A percentile compares a stretch with the other conserved stretches of the same genome.
These are phyloP conservation scores for Diospyros lotus DNA, from an alignment of 148 eudicot genomes.

Conservation along the genomic window DNA sequence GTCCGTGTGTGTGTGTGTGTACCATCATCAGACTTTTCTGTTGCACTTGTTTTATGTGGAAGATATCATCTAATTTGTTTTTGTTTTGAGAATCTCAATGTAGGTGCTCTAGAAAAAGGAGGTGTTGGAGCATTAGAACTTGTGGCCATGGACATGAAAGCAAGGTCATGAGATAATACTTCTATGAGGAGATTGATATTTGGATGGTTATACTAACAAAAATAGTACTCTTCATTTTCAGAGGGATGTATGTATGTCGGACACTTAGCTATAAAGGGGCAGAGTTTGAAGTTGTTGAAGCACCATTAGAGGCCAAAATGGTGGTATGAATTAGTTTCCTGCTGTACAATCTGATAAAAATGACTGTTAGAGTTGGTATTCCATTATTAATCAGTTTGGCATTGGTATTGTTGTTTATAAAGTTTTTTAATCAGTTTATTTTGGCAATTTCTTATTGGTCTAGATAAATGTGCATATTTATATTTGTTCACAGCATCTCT, in stretches of 20 bases:
- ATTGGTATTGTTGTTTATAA: too few relatives aligned
- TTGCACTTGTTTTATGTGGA: background rate
- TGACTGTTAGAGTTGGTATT: background rate
- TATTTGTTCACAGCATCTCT: background rate
- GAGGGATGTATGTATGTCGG: constrained; percentile 99
- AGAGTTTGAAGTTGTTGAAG: constrained; percentile 94
- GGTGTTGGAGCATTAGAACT: constrained; percentile 99
- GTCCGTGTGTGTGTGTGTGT: too few relatives aligned
- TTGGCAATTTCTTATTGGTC: too few relatives aligned
- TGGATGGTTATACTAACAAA: constrained; percentile 7
- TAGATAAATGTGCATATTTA: background rate
- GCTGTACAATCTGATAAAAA: background rate
- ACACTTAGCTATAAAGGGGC: constrained; percentile 95
- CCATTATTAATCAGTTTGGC: background rate
- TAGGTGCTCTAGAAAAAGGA: constrained; percentile 92
- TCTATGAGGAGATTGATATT: background rate
- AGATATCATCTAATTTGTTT: constrained; percentile 4
- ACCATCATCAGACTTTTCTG: background rate
- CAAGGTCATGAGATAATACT: constrained; percentile 51
- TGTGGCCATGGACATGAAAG: constrained; percentile 99
- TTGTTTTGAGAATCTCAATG: constrained; percentile 3
- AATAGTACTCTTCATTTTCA: constrained; percentile 22
- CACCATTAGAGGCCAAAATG: constrained; percentile 75
- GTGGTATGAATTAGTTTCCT: constrained; percentile 40
- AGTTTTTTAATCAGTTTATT: too few relatives aligned